phyloP scores from a whole-genome alignment of 345 rosid species.

The Gossypium herbaceum region DNA sequence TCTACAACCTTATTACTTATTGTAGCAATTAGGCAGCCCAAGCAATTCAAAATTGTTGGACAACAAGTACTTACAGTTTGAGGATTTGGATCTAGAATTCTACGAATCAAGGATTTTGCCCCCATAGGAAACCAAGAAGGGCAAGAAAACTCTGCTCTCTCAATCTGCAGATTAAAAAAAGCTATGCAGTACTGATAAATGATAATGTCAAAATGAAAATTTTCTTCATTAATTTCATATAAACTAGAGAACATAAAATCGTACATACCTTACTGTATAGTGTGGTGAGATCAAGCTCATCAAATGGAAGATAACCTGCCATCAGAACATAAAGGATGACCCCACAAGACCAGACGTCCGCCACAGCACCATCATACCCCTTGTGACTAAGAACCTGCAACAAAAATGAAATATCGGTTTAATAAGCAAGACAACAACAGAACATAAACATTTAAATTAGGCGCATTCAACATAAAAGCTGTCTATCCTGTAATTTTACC shows the following conservation, averaged over 20 bases:
- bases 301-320: slow-evolving; percentile 98
- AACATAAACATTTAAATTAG: neutral
- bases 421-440: neutral
- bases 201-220: neutral
- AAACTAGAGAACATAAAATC: slow-evolving; percentile 13
- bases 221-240: neutral
- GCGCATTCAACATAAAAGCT: neutral
- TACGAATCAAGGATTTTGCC: slow-evolving; percentile 72
- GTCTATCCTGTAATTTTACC: slow-evolving; percentile 37
- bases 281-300: slow-evolving; percentile 92
- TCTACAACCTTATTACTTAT: slow-evolving; percentile 1
- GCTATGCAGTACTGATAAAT: neutral
- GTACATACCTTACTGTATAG: slow-evolving; percentile 84
- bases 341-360: slow-evolving; percentile 98
- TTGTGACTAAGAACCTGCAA: slow-evolving; percentile 89
- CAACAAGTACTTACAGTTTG: slow-evolving; percentile 58
- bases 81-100: slow-evolving; percentile 87
- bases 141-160: slow-evolving; percentile 75
- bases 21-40: neutral
- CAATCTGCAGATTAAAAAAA: slow-evolving; percentile 51
- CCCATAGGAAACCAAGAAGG: slow-evolving; percentile 90
- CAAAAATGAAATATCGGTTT: slow-evolving; percentile 18
- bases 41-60: neutral
- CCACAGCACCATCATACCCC: slow-evolving; percentile 91
- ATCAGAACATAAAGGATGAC: slow-evolving; percentile 90